Evolutionary conservation across 371 early-diverging fungal species (phyloP).

Genomic region (Zychaea mexicana): DNA sequence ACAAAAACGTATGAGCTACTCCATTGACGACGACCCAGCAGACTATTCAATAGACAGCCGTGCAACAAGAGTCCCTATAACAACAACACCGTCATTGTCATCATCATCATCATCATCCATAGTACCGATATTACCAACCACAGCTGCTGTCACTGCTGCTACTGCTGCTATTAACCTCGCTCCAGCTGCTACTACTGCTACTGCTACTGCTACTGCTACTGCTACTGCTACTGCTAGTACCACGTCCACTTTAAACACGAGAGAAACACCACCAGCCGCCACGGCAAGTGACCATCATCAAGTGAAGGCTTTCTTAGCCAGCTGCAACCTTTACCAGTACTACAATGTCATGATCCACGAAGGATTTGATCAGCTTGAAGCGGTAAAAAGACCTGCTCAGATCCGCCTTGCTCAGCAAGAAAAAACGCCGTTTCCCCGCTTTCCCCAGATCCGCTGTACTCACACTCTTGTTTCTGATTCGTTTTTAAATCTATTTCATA

Average conservation of each 20-base stretch:
- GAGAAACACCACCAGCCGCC: background rate
- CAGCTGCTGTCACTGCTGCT: background rate
- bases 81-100: too few species aligned
- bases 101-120: too few species aligned
- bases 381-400: constrained; percentile 12
- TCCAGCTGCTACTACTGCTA: background rate
- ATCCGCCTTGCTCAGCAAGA: too few species aligned
- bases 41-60: background rate
- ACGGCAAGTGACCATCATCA: background rate
- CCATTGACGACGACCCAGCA: background rate
- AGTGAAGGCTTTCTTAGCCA: constrained; percentile 5
- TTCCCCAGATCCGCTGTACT: too few species aligned
- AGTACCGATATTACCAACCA: background rate
- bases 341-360: constrained; percentile 11
- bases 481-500: constrained; percentile 23
- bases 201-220: background rate
- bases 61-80: background rate
- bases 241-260: background rate
- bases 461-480: too few species aligned
- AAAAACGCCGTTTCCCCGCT: too few species aligned
- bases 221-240: background rate
- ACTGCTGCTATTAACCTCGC: too few species aligned
- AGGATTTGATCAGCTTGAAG: constrained; percentile 25
- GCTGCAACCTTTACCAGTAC: constrained; percentile 13
- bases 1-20: background rate